Evolutionary conservation across 257 asterid genomes (phyloP).

Genomic region (Nicotiana paniculata): DNA sequence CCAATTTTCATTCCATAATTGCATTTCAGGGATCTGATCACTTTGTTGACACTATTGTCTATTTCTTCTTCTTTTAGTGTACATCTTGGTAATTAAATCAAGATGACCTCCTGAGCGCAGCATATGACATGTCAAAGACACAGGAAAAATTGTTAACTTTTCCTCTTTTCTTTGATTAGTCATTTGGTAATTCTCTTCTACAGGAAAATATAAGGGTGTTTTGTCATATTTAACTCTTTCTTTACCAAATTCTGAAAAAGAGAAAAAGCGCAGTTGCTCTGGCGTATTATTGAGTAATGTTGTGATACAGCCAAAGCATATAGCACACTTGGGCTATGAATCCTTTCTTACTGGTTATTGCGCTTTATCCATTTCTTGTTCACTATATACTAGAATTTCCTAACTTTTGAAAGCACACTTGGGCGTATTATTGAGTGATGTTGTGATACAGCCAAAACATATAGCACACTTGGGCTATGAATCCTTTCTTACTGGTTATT

Average conservation of each 20-base stretch:
- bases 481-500: background rate
- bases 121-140: background rate
- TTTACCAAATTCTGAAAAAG: background rate
- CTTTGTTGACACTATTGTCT: background rate
- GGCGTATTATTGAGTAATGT: background rate
- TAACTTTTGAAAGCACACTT: background rate
- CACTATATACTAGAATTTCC: background rate
- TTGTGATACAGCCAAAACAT: background rate
- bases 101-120: background rate
- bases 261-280: background rate
- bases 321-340: background rate
- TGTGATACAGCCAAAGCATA: background rate
- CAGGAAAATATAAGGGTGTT: background rate
- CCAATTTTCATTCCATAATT: background rate
- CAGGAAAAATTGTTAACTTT: background rate
- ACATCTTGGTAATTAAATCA: background rate
- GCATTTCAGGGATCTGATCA: background rate
- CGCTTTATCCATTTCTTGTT: background rate
- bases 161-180: background rate
- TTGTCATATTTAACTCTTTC: background rate
- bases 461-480: background rate
- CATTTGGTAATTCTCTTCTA: background rate
- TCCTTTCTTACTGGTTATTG: background rate
- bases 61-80: background rate
- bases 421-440: background rate